Conservation (phyloP, 2,329 filamentous ascomycete genomes). For the Aspergillus piperis region DNA sequence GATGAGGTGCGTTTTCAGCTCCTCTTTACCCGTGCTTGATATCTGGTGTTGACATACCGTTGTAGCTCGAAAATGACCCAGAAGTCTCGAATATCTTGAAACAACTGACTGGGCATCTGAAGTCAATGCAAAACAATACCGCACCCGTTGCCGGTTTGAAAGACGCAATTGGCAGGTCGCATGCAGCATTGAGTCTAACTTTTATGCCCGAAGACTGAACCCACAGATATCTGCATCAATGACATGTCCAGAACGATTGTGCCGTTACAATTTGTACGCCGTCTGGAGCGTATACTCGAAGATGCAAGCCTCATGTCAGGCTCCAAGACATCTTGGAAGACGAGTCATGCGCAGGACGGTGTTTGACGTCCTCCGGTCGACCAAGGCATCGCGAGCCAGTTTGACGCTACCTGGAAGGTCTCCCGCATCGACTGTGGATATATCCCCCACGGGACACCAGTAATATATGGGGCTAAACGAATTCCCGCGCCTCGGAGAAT, state of each 20-base stretch:
- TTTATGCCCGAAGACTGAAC: slow-evolving; percentile 36
- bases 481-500: not conserved
- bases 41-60: slow-evolving; percentile 13
- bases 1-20: slow-evolving; percentile 33
- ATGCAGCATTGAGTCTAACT: slow-evolving; percentile 37
- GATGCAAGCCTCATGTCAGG: not conserved
- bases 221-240: not conserved
- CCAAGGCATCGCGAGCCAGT: not conserved
- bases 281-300: not conserved
- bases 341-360: not conserved
- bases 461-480: not conserved
- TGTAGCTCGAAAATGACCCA: slow-evolving; percentile 41
- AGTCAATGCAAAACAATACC: slow-evolving; percentile 47
- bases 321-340: not conserved
- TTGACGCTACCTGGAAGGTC: not conserved
- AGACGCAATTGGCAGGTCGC: slow-evolving; percentile 41
- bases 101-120: slow-evolving; percentile 46
- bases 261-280: not conserved
- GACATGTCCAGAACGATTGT: not conserved
- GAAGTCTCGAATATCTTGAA: slow-evolving; percentile 39
- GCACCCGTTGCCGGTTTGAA: slow-evolving; percentile 39
- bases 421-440: not conserved
- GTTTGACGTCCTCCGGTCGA: no score
- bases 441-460: not conserved
- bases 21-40: not conserved